Conservation (phyloP, 345 rosid genomes). For the Rhodomyrtus tomentosa region DNA sequence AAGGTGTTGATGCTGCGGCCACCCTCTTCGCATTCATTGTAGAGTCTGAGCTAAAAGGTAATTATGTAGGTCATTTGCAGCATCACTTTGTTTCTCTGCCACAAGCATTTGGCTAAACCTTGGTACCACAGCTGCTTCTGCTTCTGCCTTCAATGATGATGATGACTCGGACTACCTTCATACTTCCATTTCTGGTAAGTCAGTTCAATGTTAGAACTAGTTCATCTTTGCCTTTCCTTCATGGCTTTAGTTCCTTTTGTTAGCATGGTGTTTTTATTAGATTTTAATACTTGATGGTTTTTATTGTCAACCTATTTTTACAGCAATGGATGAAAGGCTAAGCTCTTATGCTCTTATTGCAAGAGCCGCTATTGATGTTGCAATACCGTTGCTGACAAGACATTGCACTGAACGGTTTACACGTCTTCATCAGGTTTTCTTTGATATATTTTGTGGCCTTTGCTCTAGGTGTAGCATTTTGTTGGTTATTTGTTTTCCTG, state of each 20-base stretch:
- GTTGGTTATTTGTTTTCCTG: background rate
- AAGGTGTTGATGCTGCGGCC: conserved; percentile 78
- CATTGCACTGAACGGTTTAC: conserved; percentile 60
- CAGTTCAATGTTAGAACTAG: conserved; percentile 1
- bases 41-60: conserved; percentile 83
- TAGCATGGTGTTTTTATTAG: background rate
- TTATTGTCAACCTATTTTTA: conserved; percentile 6
- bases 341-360: conserved; percentile 95
- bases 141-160: conserved; percentile 48
- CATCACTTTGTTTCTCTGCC: background rate
- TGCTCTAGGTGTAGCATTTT: background rate
- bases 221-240: background rate
- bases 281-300: background rate
- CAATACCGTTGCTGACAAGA: conserved; percentile 69
- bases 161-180: conserved; percentile 50
- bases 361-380: conserved; percentile 72
- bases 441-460: conserved; percentile 1
- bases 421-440: conserved; percentile 73
- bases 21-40: conserved; percentile 64
- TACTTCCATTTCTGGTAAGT: conserved; percentile 82
- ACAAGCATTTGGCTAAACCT: background rate
- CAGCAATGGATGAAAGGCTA: conserved; percentile 98
- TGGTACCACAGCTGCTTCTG: conserved; percentile 4
- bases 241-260: background rate
- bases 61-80: background rate